These are phyloP conservation scores for Nectriaceae sp. DNA, from an alignment of 2,329 filamentous ascomycete species.

Conservation along the genomic window DNA sequence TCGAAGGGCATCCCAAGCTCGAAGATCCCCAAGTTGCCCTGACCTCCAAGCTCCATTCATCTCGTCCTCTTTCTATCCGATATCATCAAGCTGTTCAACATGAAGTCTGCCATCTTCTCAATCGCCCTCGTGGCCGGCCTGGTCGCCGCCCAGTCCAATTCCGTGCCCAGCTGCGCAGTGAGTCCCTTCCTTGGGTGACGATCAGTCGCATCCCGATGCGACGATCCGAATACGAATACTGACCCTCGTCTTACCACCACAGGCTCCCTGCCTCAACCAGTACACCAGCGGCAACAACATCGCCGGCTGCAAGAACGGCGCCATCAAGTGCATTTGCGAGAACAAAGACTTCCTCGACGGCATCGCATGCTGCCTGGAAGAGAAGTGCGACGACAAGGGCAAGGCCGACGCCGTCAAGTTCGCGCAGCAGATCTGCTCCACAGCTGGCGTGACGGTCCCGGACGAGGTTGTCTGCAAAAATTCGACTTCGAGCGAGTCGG, in stretches of 20 bases:
- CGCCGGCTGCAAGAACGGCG: slow-evolving; percentile 39
- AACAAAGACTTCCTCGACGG: slow-evolving; percentile 40
- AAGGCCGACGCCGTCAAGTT: slow-evolving; percentile 38
- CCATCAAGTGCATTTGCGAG: slow-evolving; percentile 45
- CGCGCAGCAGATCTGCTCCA: slow-evolving; percentile 41
- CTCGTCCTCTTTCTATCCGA: neutral
- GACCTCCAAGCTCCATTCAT: neutral
- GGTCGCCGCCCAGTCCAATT: slow-evolving; percentile 34
- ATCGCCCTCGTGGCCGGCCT: slow-evolving; percentile 33
- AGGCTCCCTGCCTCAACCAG: slow-evolving; percentile 36
- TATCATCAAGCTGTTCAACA: no score
- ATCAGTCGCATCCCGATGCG: neutral
- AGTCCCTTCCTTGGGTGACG: slow-evolving; percentile 17
- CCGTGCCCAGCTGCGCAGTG: slow-evolving; percentile 43
- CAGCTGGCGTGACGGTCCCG: slow-evolving; percentile 37
- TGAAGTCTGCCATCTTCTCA: slow-evolving; percentile 38
- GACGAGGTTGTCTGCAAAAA: slow-evolving; percentile 38
- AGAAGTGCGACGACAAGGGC: slow-evolving; percentile 34
- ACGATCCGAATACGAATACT: neutral
- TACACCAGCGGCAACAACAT: slow-evolving; percentile 36
- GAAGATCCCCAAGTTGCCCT: neutral
- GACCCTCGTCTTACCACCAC: neutral
- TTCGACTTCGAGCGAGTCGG: neutral
- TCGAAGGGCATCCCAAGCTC: neutral
- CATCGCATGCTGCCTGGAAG: slow-evolving; percentile 45